Percentiles rank a stretch among this genome's conserved stretches.
Conservation (phyloP, 306 rosid species). For the Fragaria iinumae region DNA sequence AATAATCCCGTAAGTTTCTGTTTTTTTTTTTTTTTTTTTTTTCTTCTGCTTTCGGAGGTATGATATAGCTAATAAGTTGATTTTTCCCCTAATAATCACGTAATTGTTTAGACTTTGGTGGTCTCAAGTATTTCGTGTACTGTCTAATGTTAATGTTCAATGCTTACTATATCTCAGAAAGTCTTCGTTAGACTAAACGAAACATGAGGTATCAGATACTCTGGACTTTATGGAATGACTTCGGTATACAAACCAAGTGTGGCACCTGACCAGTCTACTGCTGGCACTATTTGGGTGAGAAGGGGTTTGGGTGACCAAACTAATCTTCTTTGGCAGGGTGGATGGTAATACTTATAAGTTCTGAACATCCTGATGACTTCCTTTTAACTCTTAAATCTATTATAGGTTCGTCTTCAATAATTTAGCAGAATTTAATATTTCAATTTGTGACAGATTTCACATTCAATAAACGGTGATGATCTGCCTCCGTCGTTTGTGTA, state of each 20-base stretch:
- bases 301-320: background rate
- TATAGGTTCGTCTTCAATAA: too few species aligned
- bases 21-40: too few species aligned
- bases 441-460: conserved; percentile 1
- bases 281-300: conserved; percentile 5
- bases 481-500: background rate
- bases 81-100: too few species aligned
- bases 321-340: conserved; percentile 11
- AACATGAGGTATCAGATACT: background rate
- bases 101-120: too few species aligned
- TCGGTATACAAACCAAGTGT: background rate
- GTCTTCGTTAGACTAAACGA: background rate
- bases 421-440: too few species aligned
- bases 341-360: conserved; percentile 1
- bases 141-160: too few species aligned
- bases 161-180: background rate
- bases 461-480: background rate
- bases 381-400: too few species aligned
- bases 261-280: conserved; percentile 4
- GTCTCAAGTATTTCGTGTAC: too few species aligned
- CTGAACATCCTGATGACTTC: background rate
- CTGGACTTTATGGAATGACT: conserved; percentile 5
- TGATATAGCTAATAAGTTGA: too few species aligned
- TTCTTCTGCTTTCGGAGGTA: background rate
- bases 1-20: background rate